Percentiles rank a stretch among this genome's conserved stretches.
phyloP scores from a whole-genome alignment of 495 filamentous ascomycete species.

The Parmelia sp. region DNA sequence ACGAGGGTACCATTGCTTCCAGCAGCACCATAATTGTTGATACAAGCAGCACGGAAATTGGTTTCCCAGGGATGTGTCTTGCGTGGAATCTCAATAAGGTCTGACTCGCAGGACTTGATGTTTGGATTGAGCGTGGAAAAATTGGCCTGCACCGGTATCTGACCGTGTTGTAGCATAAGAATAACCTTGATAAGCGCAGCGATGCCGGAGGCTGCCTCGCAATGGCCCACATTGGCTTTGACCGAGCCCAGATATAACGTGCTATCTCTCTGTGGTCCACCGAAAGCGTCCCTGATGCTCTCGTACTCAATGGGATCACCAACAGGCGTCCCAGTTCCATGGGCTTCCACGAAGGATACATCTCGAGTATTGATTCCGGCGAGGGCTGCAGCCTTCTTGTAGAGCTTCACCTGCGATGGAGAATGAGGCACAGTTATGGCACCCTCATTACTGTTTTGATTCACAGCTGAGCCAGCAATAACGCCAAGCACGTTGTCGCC shows the following conservation, averaged over 20 bases:
- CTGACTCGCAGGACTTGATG: conserved; percentile 20
- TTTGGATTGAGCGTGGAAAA: conserved; percentile 39
- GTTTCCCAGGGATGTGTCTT: conserved; percentile 25
- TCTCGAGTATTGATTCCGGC: conserved; percentile 18
- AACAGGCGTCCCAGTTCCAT: conserved; percentile 33
- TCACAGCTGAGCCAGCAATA: conserved; percentile 54
- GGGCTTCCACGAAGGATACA: conserved; percentile 34
- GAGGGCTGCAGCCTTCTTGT: conserved; percentile 6
- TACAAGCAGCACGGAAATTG: conserved; percentile 20
- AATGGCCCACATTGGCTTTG: conserved; percentile 41
- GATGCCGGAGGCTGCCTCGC: conserved; percentile 34
- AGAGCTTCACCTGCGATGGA: conserved; percentile 31
- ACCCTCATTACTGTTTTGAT: conserved; percentile 60
- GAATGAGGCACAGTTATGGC: conserved; percentile 57
- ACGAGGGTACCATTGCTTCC: conserved; percentile 20
- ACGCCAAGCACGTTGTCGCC: conserved; percentile 59
- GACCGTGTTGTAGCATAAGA: conserved; percentile 30
- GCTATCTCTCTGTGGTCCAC: conserved; percentile 37
- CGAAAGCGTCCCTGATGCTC: conserved; percentile 37
- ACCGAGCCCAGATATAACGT: conserved; percentile 28
- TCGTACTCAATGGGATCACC: conserved; percentile 36
- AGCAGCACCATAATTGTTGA: conserved; percentile 46
- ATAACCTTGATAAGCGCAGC: conserved; percentile 33
- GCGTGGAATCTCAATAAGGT: conserved; percentile 36
- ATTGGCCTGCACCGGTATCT: conserved; percentile 36